These are phyloP conservation scores for Moniliella sp. DNA, from an alignment of 1,284 basidiomycete genomes.

Conservation along the genomic window DNA sequence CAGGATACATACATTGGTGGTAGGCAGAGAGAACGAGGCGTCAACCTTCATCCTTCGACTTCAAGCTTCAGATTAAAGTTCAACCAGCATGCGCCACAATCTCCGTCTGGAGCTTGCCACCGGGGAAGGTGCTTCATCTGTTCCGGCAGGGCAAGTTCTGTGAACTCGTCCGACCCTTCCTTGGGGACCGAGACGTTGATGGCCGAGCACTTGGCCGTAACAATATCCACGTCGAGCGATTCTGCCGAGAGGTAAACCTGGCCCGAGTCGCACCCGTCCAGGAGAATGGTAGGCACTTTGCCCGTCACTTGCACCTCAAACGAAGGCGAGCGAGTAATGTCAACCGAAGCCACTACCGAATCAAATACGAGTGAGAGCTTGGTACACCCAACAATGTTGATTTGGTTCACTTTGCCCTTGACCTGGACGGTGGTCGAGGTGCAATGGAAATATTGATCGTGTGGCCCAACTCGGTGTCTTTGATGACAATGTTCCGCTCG, in stretches of 20 bases:
- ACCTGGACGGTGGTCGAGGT: slow-evolving; percentile 69
- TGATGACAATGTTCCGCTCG: slow-evolving; percentile 51
- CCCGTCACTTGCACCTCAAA: slow-evolving; percentile 85
- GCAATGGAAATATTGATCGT: slow-evolving; percentile 76
- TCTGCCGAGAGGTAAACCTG: slow-evolving; percentile 77
- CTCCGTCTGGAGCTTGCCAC: too few relatives aligned
- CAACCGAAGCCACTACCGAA: slow-evolving; percentile 67
- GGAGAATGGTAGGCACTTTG: slow-evolving; percentile 64
- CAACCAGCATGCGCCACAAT: too few relatives aligned
- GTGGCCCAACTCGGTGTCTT: slow-evolving; percentile 59
- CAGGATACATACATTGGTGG: too few relatives aligned
- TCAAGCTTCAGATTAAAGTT: too few relatives aligned
- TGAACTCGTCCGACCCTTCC: slow-evolving; percentile 71
- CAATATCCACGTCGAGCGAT: slow-evolving; percentile 49
- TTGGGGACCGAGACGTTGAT: slow-evolving; percentile 80
- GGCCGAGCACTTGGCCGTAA: slow-evolving; percentile 78
- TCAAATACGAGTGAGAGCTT: slow-evolving; percentile 76
- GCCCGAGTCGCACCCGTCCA: slow-evolving; percentile 84
- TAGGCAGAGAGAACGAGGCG: too few relatives aligned
- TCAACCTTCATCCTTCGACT: too few relatives aligned
- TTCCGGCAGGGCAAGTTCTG: slow-evolving; percentile 76
- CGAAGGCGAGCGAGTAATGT: slow-evolving; percentile 70
- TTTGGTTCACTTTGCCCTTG: slow-evolving; percentile 68
- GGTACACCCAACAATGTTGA: slow-evolving; percentile 56
- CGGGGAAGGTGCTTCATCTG: slow-evolving; percentile 93